Evolutionary conservation across 169 alveolate genomes (phyloP), one percentile per base, ranked within the genome.

Genomic region (Cryptosporidium sp.): DNA sequence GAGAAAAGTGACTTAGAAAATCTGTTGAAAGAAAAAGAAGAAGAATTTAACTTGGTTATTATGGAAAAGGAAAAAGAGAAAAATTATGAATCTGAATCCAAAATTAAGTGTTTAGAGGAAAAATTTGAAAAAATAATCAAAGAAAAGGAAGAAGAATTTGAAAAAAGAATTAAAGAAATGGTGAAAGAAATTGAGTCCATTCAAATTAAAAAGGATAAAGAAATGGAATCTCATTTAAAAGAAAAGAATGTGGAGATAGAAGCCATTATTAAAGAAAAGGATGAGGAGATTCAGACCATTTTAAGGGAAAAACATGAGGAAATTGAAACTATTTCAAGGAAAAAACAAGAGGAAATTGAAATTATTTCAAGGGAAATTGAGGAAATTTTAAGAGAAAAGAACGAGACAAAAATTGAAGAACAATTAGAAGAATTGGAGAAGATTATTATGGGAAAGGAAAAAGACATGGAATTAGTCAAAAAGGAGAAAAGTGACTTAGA

Each of bases 291-390:
- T n/a, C 29, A 73, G 1, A 23, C 26, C 10, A 23, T 73, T n/a
- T 0, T 37, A 35, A 73, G 35, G 18, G 86, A 58, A 31, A 43
- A 50, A 16, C 0, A 10, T 9, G 85, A 71, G 2, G 41, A 70
- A 50, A 50, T 55, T 23, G 26, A 73, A 18, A 23, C 58, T 12
- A 55, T 33, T 4, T 31, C 14, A 73, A 48, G 7, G 21, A 59
- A 37, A 51, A 52, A 58, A 73, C 45, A 70, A 14, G 35, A 73
- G 23, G 48, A 51, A n/a, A 55, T 73, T 55, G 86, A 48, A 14
- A 4, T 5, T 48, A 48, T 48, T 14, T 41, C 48, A 41, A 41
- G 9, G 16, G 48, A 41, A 41, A 41, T 41, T 41, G 48, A 41
- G 0, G 14, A 12, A 37, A 70, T 52, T 18, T 26, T 31, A 4